These are phyloP conservation scores for Hypoxylon sp. DNA, from an alignment of 2,329 filamentous ascomycete species.

Conservation along the genomic window DNA sequence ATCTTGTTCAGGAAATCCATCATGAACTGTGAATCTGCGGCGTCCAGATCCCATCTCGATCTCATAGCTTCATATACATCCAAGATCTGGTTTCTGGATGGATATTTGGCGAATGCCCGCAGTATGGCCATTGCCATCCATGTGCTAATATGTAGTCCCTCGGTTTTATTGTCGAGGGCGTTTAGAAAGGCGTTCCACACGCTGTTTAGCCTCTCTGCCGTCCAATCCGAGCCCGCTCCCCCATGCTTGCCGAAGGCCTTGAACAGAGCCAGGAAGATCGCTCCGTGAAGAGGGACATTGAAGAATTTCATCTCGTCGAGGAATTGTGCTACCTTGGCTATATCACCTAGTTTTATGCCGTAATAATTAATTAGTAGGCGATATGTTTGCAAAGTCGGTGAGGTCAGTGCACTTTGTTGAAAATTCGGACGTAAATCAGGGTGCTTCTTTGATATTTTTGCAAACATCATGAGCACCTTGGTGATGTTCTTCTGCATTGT, in stretches of 20 bases:
- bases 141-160: slow-evolving; percentile 67
- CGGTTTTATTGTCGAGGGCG: slow-evolving; percentile 64
- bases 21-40: slow-evolving; percentile 63
- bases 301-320: slow-evolving; percentile 85
- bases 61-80: slow-evolving; percentile 68
- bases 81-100: slow-evolving; percentile 65
- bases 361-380: slow-evolving; percentile 84
- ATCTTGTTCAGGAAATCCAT: slow-evolving; percentile 62
- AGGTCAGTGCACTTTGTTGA: slow-evolving; percentile 76
- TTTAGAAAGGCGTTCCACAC: slow-evolving; percentile 77
- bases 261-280: slow-evolving; percentile 85
- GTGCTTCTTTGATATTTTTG: slow-evolving; percentile 67
- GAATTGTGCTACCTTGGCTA: slow-evolving; percentile 78
- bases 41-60: slow-evolving; percentile 63
- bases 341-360: slow-evolving; percentile 76
- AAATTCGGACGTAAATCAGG: slow-evolving; percentile 67
- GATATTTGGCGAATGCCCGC: slow-evolving; percentile 74
- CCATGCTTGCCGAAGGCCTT: slow-evolving; percentile 86
- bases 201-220: slow-evolving; percentile 73
- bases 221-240: slow-evolving; percentile 79
- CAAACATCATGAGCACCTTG: slow-evolving; percentile 71
- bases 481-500: slow-evolving; percentile 66
- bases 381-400: slow-evolving; percentile 84
- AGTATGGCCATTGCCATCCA: slow-evolving; percentile 75
- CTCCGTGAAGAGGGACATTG: slow-evolving; percentile 77